phyloP scores from a whole-genome alignment of 2,329 filamentous ascomycete genomes.

The Xylaria digitata region DNA sequence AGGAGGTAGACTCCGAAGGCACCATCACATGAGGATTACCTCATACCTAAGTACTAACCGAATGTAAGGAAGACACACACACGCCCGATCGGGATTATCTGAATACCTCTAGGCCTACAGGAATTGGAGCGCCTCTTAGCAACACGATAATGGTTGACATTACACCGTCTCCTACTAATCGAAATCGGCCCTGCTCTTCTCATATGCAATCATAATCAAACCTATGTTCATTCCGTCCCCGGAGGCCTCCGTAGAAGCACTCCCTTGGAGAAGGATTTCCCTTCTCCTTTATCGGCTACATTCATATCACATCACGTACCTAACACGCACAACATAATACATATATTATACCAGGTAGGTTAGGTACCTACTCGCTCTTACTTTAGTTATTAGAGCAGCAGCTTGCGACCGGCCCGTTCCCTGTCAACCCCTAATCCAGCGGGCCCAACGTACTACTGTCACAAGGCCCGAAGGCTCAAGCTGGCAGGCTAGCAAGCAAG shows the following conservation, averaged over 20 bases:
- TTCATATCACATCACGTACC: slow-evolving; percentile 11
- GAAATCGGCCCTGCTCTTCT: slow-evolving; percentile 4
- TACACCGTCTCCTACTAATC: slow-evolving; percentile 21
- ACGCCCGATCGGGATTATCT: slow-evolving; percentile 42
- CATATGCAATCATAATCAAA: slow-evolving; percentile 3
- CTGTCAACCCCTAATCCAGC: slow-evolving; percentile 26
- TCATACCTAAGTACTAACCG: background rate
- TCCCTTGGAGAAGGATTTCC: background rate
- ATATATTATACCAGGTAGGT: slow-evolving; percentile 10
- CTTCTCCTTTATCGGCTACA: slow-evolving; percentile 5
- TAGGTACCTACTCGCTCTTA: background rate
- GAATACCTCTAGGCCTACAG: slow-evolving; percentile 26
- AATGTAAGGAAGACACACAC: slow-evolving; percentile 18
- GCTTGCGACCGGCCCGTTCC: slow-evolving; percentile 40
- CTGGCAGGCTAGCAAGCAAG: slow-evolving; percentile 10
- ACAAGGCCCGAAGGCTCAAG: slow-evolving; percentile 6
- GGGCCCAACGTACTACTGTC: slow-evolving; percentile 15
- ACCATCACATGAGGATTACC: slow-evolving; percentile 31
- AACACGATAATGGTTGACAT: slow-evolving; percentile 18
- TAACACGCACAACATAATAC: slow-evolving; percentile 1
- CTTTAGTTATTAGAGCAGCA: slow-evolving; percentile 27
- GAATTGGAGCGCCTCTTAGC: slow-evolving; percentile 11
- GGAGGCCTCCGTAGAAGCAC: background rate
- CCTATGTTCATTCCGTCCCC: background rate
- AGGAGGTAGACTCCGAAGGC: slow-evolving; percentile 41